Base-by-base conservation (phyloP, 768 basidiomycete species). In the Mycena albidolilacea region DNA sequence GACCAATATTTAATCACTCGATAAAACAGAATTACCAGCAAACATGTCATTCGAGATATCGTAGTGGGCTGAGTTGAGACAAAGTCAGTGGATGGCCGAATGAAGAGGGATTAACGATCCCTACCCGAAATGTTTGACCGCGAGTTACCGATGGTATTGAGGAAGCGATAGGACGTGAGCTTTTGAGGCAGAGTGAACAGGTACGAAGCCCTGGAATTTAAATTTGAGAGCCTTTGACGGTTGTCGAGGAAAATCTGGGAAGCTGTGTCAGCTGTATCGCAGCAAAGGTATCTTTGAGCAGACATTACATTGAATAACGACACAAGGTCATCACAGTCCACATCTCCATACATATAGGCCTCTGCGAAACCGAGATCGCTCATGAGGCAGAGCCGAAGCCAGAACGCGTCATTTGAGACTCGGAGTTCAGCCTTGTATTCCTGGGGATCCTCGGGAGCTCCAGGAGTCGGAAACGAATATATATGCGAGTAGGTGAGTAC, bases 21-120 rank as follows among this genome's bases (percentile, higher is more conserved):
- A 44, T 23, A 35, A 58, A 55, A 63, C 76, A 70, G 72, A 72
- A 75, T 10, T 71, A 89, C 90, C 90, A 69, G 86, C 84, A 78
- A 93, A 93, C 92, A 93, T 93, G 9, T 86, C 87, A 78, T 95
- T 94, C 6, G 91, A 91, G 62, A 94, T 91, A 78, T 95, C 93
- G 79, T 95, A 94, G 79, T 94, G 93, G 5, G 92, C 91, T 63
- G 59, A 35, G 21, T 21, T 64, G 14, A 46, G 59, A 12, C 9
- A 44, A 58, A 23, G 14, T 38, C 3, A 64, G 11, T 17, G 23
- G 5, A 69, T 15, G 64, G 11, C 17, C 7, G 7, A 17, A 3
- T 19, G 38, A 14, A 35, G 21, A 17, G 12, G 41, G 3, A 14
- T n/a, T 50, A 54, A 17, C 12, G 21, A 48, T 30, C 4, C 61